A percentile compares a stretch with the other conserved stretches of the same genome.
These are phyloP conservation scores for Fusarium cicatricum DNA, from an alignment of 2,329 filamentous ascomycete genomes.

Conservation along the genomic window DNA sequence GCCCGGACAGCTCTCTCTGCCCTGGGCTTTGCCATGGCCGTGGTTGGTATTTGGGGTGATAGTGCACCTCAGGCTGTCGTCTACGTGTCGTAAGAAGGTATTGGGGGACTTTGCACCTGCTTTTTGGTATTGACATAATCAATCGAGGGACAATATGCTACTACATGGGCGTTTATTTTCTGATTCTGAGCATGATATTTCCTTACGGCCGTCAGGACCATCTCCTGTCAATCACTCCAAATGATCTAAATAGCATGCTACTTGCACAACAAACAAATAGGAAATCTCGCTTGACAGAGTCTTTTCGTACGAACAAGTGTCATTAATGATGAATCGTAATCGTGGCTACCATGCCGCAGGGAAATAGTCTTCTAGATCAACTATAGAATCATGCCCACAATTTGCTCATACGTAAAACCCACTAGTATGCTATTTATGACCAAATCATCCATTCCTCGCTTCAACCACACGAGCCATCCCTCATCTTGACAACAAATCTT, in stretches of 20 bases:
- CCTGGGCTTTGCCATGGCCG: slow-evolving; percentile 66
- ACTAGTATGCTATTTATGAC: neutral
- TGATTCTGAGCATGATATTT: slow-evolving; percentile 16
- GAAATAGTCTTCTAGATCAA: too few species aligned
- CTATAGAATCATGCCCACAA: neutral
- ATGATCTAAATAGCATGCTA: slow-evolving; percentile 2
- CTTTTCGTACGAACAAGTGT: too few species aligned
- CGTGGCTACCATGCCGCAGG: too few species aligned
- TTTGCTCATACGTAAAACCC: neutral
- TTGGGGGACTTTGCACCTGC: neutral
- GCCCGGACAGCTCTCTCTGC: slow-evolving; percentile 63
- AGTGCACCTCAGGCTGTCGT: slow-evolving; percentile 52
- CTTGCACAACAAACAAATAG: neutral
- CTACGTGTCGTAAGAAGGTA: slow-evolving; percentile 43
- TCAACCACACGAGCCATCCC: neutral
- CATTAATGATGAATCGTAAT: too few species aligned
- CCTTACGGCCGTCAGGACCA: slow-evolving; percentile 9
- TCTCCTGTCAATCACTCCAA: slow-evolving; percentile 32
- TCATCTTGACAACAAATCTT: neutral
- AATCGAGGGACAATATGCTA: slow-evolving; percentile 26
- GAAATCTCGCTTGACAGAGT: neutral
- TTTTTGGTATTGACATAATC: slow-evolving; percentile 14
- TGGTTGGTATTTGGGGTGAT: slow-evolving; percentile 73
- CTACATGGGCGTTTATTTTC: slow-evolving; percentile 26
- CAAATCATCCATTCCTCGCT: neutral